Base-by-base conservation (phyloP, 495 filamentous ascomycete genomes). In the Bacidia gigantensis region DNA sequence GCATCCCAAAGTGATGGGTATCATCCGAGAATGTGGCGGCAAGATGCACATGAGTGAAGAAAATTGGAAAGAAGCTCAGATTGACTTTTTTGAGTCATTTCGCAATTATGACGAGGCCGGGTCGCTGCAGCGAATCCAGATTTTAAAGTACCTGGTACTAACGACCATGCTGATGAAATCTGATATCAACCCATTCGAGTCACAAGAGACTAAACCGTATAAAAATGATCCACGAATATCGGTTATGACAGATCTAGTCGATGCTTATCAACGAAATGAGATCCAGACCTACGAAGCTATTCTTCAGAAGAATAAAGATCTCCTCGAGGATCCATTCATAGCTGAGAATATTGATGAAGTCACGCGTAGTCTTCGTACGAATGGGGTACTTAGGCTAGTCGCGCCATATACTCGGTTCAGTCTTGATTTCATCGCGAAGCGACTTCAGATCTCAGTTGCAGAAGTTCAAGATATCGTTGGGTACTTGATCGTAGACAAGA, bases 21-120 rank as follows among this genome's bases (percentile, higher is more conserved):
- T 97, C 63, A 97, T 98, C 62, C 84, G 93, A 47, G 92, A 98
- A 67, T 97, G 92, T 65, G 93, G 92, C 58, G 92, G 92, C 54
- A 98, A 98, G 72, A 98, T 98, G 92, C 89, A 98, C 67, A 96
- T 98, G 93, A 94, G 87, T 62, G 92, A 98, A 72, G 92, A 97
- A 69, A 95, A 95, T 66, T 98, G 92, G 92, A 86, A 94, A 66
- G 86, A 88, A 53, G 92, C 92, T 3, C 90, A 96, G 63, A 89
- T 81, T 57, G 93, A 95, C 66, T 98, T 98, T 68, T 96, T 95
- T 65, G 93, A 98, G 66, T 90, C 92, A 2, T 98, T 98, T 71
- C 85, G 89, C 23, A 97, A 97, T 69, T 98, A 97, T 68, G 93
- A 98, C 64, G 92, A 98, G 67, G 92, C 92, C 39, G 92, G 92